A percentile compares a stretch with the other conserved stretches of the same genome.
Evolutionary conservation across 768 basidiomycete genomes (phyloP).

Genomic region (Tephrocybe sp.): DNA sequence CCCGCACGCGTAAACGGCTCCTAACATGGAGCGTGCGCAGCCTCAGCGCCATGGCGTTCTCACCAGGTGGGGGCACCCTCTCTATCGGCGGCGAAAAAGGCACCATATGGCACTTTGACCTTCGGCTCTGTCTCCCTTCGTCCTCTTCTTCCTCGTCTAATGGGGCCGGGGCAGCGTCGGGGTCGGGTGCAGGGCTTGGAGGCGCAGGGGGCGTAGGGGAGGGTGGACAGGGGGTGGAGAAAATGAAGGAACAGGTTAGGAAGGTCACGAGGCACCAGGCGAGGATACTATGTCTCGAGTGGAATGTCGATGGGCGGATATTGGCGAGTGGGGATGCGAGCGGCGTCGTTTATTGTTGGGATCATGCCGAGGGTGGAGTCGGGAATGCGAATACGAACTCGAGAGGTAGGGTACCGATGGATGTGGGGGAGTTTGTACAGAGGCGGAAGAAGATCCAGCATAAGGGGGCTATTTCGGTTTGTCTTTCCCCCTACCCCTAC

Average conservation of each 20-base stretch:
- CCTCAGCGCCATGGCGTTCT: too few relatives aligned
- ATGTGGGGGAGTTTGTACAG: constrained; percentile 55
- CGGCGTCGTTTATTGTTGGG: constrained; percentile 80
- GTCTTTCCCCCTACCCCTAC: too few relatives aligned
- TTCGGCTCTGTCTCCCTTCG: too few relatives aligned
- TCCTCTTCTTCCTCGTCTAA: too few relatives aligned
- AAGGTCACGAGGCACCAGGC: constrained; percentile 70
- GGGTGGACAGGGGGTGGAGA: constrained; percentile 31
- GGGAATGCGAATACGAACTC: too few relatives aligned
- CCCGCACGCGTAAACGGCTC: constrained; percentile 49
- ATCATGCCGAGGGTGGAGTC: too few relatives aligned
- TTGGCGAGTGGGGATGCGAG: constrained; percentile 78
- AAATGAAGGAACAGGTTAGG: constrained; percentile 61
- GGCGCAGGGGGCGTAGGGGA: too few relatives aligned
- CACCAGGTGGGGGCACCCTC: too few relatives aligned
- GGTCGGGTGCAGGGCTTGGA: too few relatives aligned
- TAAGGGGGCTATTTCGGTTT: constrained; percentile 53
- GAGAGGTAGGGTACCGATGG: constrained; percentile 49
- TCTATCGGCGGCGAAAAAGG: constrained; percentile 67
- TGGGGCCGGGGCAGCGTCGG: too few relatives aligned
- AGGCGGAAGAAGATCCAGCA: constrained; percentile 74
- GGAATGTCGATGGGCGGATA: constrained; percentile 65
- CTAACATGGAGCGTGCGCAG: too few relatives aligned
- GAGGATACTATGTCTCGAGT: constrained; percentile 62
- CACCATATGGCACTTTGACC: constrained; percentile 55